phyloP scores from a whole-genome alignment of 2,329 filamentous ascomycete genomes.

The Cladophialophora bantiana region DNA sequence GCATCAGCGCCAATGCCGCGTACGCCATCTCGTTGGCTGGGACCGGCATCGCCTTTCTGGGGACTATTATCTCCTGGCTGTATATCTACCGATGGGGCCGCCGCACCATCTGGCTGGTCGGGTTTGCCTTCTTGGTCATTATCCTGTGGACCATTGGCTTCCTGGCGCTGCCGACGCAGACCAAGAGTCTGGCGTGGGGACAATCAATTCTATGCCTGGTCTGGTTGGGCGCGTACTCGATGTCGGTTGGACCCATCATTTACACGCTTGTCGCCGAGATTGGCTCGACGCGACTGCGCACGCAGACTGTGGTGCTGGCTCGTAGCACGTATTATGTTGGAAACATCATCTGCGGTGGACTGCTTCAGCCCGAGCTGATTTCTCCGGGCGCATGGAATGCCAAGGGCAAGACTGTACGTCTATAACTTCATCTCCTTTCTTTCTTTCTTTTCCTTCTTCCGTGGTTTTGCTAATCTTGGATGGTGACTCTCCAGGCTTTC shows the following conservation, averaged over 20 bases:
- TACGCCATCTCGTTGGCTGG: slow-evolving; percentile 66
- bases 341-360: slow-evolving; percentile 43
- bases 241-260: slow-evolving; percentile 62
- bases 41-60: slow-evolving; percentile 70
- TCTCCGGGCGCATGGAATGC: slow-evolving; percentile 46
- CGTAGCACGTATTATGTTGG: slow-evolving; percentile 58
- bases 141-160: slow-evolving; percentile 45
- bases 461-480: background rate
- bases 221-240: slow-evolving; percentile 57
- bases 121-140: slow-evolving; percentile 42
- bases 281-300: slow-evolving; percentile 60
- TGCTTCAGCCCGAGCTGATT: slow-evolving; percentile 47
- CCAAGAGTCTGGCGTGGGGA: slow-evolving; percentile 44
- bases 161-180: slow-evolving; percentile 43
- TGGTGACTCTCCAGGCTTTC: slow-evolving; percentile 13
- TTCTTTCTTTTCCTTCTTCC: background rate
- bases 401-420: slow-evolving; percentile 40
- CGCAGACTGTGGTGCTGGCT: slow-evolving; percentile 62
- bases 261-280: slow-evolving; percentile 63
- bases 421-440: background rate
- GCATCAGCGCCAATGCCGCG: slow-evolving; percentile 56
- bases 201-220: slow-evolving; percentile 40
- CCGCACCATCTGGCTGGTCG: slow-evolving; percentile 47
- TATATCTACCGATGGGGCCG: slow-evolving; percentile 45
- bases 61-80: slow-evolving; percentile 45